Conservation (phyloP, 2,329 filamentous ascomycete species). For the Thelonectria olida region DNA sequence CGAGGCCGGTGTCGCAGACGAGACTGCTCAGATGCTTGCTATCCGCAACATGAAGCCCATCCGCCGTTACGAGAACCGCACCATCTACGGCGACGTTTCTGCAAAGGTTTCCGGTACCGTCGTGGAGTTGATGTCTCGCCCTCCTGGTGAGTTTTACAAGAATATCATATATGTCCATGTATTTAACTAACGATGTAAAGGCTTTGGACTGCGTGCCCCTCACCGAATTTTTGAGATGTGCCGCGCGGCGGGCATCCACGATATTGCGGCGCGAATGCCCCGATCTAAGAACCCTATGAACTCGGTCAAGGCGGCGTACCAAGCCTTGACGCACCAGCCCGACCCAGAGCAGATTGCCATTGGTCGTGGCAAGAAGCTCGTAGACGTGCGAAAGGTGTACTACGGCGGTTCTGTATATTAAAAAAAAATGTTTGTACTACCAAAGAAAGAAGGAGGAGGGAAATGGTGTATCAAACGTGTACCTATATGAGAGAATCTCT, state of each 20-base stretch:
- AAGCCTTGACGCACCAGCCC: conserved; percentile 84
- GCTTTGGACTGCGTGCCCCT: conserved; percentile 93
- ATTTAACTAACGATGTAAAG: conserved; percentile 55
- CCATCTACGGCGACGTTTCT: conserved; percentile 86
- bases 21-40: conserved; percentile 81
- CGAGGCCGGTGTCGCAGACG: conserved; percentile 72
- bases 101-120: conserved; percentile 89
- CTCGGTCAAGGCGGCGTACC: conserved; percentile 88
- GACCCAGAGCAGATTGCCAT: conserved; percentile 90
- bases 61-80: conserved; percentile 88
- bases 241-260: conserved; percentile 84
- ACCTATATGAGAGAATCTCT: conserved; percentile 33
- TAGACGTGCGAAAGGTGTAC: conserved; percentile 97
- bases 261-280: conserved; percentile 84
- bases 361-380: conserved; percentile 91
- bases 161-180: not conserved
- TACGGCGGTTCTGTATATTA: conserved; percentile 82
- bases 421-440: conserved; percentile 35
- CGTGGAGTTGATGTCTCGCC: conserved; percentile 81
- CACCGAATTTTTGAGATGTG: conserved; percentile 95
- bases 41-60: conserved; percentile 95
- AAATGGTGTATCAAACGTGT: conserved; percentile 25
- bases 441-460: conserved; percentile 13
- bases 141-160: conserved; percentile 75
- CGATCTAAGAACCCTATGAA: conserved; percentile 97